Conservation (phyloP, 345 rosid genomes). For the Salix arbutifolia region DNA sequence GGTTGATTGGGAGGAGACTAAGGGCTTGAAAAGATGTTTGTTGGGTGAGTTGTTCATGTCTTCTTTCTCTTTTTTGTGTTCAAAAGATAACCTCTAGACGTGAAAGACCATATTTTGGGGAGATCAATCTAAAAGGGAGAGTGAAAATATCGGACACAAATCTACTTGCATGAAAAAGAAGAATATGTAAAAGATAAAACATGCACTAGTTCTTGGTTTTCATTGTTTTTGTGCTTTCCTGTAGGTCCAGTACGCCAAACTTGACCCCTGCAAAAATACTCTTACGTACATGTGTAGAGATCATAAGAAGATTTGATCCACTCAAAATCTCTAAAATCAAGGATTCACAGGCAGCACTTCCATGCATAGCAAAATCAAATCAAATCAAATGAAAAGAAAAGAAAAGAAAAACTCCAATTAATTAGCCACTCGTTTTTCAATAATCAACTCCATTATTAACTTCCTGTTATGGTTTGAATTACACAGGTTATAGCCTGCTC, state of each 20-base stretch:
- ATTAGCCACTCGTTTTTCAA: not conserved
- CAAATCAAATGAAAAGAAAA: not conserved
- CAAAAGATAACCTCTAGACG: conserved; percentile 8
- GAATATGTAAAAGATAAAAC: not conserved
- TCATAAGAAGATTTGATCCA: not conserved
- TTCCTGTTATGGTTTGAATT: not conserved
- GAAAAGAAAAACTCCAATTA: not conserved
- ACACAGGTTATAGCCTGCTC: no score
- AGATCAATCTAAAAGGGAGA: conserved; percentile 2
- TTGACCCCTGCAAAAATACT: not conserved
- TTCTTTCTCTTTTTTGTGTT: not conserved
- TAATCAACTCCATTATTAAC: no score
- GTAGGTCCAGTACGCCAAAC: not conserved
- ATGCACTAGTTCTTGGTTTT: not conserved
- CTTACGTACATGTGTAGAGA: not conserved
- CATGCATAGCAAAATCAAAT: not conserved
- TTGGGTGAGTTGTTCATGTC: not conserved
- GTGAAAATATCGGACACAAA: not conserved
- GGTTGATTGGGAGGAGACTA: conserved; percentile 14
- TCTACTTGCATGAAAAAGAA: not conserved
- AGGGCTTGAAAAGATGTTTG: conserved; percentile 19
- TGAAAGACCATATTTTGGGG: conserved; percentile 32
- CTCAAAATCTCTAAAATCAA: not conserved
- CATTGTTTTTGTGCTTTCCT: not conserved
- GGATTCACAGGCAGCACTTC: no score